These are phyloP conservation scores for Asterella californica DNA, from an alignment of 225 moss, liverwort and hornwort genomes.

Conservation along the genomic window DNA sequence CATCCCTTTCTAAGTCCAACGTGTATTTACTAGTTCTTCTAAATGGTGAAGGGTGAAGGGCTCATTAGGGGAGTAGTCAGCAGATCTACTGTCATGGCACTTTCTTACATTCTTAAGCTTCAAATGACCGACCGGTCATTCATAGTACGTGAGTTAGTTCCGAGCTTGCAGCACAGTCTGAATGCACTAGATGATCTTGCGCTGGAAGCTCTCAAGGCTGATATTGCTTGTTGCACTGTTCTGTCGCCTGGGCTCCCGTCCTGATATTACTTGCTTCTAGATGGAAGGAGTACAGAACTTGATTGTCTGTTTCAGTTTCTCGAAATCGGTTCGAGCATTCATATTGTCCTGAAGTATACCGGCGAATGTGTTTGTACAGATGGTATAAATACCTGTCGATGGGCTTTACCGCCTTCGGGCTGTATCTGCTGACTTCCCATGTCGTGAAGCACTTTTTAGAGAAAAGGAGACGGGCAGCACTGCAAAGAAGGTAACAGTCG, in stretches of 20 bases:
- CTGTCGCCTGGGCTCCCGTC: not conserved
- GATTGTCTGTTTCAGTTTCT: not conserved
- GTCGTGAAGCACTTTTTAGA: constrained; percentile 73
- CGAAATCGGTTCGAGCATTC: not conserved
- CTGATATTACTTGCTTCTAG: not conserved
- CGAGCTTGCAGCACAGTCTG: not conserved
- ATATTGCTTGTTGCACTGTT: not conserved
- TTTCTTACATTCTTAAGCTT: not conserved
- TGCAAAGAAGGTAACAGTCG: constrained; percentile 56
- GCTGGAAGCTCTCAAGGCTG: not conserved
- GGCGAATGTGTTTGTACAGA: constrained; percentile 8
- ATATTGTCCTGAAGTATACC: not conserved
- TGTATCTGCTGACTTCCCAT: constrained; percentile 79
- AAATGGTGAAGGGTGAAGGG: not conserved
- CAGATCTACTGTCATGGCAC: not conserved
- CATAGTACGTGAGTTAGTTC: no score
- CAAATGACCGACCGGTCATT: no score
- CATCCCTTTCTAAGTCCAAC: not conserved
- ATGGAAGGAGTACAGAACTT: not conserved
- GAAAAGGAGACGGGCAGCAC: constrained; percentile 75
- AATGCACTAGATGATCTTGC: not conserved
- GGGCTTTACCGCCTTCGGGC: constrained; percentile 78
- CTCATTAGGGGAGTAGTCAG: not conserved
- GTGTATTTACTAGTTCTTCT: not conserved
- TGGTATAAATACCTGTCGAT: constrained; percentile 95